Base-by-base conservation (phyloP, 495 filamentous ascomycete genomes). In the Cairneyella variabilis region DNA sequence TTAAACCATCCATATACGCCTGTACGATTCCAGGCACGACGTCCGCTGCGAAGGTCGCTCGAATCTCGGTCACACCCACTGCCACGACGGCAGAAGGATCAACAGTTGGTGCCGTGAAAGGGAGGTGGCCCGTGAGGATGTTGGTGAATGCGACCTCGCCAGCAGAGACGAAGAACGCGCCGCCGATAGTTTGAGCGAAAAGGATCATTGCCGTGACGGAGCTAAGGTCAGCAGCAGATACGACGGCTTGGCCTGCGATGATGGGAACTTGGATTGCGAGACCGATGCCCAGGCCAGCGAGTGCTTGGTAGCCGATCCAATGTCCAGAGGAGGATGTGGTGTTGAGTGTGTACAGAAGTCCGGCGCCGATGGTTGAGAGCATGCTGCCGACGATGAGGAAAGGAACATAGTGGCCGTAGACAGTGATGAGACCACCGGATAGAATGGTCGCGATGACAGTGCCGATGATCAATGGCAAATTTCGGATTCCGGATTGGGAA, bases 71-170 rank as follows among this genome's bases (percentile, higher is more conserved):
- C 3, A 75, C 74, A 53, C 76, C 76, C 39, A 64, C 68, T 48
- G 70, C 64, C 40, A 72, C 69, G 54, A 79, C 73, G 21, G 66
- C 41, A 5, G 51, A 20, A 16, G 58, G 71, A 17, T 56, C 37
- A 16, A 64, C 45, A 26, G 5, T 44, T 38, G 62, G 62, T 0
- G 51, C 61, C 11, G 7, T 43, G 11, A 8, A 23, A 23, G 53
- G 51, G 67, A 73, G 22, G 70, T 72, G 68, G 0, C 55, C 48
- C 27, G 77, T 64, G 0, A 88, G 70, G 11, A 74, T 67, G 51
- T 80, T 82, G 48, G 77, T 73, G 58, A 87, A 76, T 3, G 86
- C 72, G 48, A 79, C 83, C 57, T 88, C 74, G 3, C 76, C 84
- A 22, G 85, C 74, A 0, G 78, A 75, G 34, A 83, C 68, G 62